These are phyloP conservation scores for Magnaporthales sp. DNA, from an alignment of 2,329 filamentous ascomycete species.

Conservation along the genomic window DNA sequence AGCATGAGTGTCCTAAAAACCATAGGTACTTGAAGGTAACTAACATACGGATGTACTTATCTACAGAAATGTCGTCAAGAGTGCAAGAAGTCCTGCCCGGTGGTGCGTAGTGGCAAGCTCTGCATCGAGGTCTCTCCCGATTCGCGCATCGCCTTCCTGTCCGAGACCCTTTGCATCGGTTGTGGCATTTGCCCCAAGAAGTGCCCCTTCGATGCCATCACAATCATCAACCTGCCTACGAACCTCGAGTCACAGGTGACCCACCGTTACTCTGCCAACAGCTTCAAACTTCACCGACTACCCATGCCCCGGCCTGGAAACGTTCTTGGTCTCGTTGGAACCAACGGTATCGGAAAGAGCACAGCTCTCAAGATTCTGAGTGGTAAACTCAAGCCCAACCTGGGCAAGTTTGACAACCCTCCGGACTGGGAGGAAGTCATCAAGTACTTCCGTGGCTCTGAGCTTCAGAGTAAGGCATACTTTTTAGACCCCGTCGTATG, in stretches of 20 bases:
- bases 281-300: conserved; percentile 96
- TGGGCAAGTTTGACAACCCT: conserved; percentile 90
- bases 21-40: no score
- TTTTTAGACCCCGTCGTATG: conserved; percentile 7
- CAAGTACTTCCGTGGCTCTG: conserved; percentile 95
- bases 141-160: conserved; percentile 96
- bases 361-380: conserved; percentile 98
- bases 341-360: conserved; percentile 99
- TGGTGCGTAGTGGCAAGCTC: conserved; percentile 87
- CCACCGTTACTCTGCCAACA: conserved; percentile 98
- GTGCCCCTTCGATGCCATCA: conserved; percentile 96
- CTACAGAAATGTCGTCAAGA: conserved; percentile 91
- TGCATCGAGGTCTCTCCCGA: conserved; percentile 83
- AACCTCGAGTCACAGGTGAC: conserved; percentile 98
- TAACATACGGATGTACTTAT: background rate
- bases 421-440: conserved; percentile 99
- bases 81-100: conserved; percentile 97
- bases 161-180: conserved; percentile 86
- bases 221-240: conserved; percentile 99
- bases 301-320: conserved; percentile 94
- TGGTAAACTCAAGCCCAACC: conserved; percentile 95
- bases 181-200: conserved; percentile 99
- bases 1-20: background rate
- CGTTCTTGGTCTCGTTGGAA: conserved; percentile 92
- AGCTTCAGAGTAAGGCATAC: conserved; percentile 73